Base-by-base conservation (phyloP, 257 asterid genomes). In the Solanum arcanum region DNA sequence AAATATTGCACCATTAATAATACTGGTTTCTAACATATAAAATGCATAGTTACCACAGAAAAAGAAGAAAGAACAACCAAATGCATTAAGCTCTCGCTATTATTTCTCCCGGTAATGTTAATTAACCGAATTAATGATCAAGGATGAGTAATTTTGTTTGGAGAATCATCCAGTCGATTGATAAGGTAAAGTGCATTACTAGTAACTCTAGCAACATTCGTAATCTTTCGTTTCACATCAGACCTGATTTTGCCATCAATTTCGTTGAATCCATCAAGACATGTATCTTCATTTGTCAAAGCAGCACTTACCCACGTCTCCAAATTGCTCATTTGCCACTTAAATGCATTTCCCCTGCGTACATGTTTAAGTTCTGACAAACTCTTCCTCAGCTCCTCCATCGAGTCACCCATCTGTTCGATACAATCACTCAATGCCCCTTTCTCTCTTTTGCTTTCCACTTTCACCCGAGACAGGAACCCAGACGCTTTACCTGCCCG, bases 261-360 rank as follows among this genome's bases (percentile, higher is more conserved):
- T 85, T 95, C 99, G 90, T 89, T 91, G 86, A 95, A 97, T 18
- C 98, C 99, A 88, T 93, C 98, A 72, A 95, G 95, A 52, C 99
- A 97, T 14, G 98, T 95, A 49, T 97, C 98, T 86, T 97, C 99
- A 39, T 95, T 87, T 5, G 96, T 97, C 90, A 97, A 83, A 25
- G 98, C 98, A 62, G 99, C 99, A 90, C 98, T 95, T 2, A 93
- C 98, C 98, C 98, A 97, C 42, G 98, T 97, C 94, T 95, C 92
- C 25, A 91, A 97, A 85, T 97, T 95, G 90, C 97, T 95, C 98
- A 97, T 94, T 92, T 94, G 98, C 97, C 98, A 96, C 90, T 90
- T 60, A 91, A 95, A 96, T 6, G 91, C 96, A 7, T 42, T 87
- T 46, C 95, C 98, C 18, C 91, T 91, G 18, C 93, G 90, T 74